Percentiles rank a stretch among this genome's conserved stretches.
phyloP scores from a whole-genome alignment of 2,329 filamentous ascomycete species.

The Sporothrix luriei region DNA sequence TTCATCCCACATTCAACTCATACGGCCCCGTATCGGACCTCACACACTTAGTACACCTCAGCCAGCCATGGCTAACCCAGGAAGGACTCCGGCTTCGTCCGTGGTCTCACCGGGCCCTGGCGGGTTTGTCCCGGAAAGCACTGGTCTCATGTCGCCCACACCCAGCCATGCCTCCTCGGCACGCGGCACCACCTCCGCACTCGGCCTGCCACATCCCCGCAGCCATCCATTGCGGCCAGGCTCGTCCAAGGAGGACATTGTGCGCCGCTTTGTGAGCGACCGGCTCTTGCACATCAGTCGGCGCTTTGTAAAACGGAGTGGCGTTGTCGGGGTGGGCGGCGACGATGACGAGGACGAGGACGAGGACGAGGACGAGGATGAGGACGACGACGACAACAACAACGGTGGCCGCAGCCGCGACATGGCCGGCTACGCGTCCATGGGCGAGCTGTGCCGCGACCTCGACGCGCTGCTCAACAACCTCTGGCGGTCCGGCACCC shows the following conservation, averaged over 20 bases:
- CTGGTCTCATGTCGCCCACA: constrained; percentile 56
- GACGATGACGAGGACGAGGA: constrained; percentile 41
- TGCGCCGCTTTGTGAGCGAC: constrained; percentile 60
- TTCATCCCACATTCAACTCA: not conserved
- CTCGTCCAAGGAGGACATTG: constrained; percentile 62
- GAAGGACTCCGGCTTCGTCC: not conserved
- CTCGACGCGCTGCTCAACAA: constrained; percentile 75
- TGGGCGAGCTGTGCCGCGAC: constrained; percentile 72
- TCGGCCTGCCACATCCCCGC: constrained; percentile 59
- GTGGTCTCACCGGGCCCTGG: constrained; percentile 44
- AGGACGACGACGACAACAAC: too few relatives aligned
- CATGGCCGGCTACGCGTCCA: constrained; percentile 56
- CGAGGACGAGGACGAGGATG: constrained; percentile 10
- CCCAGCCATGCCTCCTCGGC: constrained; percentile 41
- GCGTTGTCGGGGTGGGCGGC: constrained; percentile 50
- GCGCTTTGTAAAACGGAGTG: constrained; percentile 63
- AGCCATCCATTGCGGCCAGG: constrained; percentile 56
- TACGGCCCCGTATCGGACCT: not conserved
- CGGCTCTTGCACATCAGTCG: constrained; percentile 57
- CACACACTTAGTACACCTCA: not conserved
- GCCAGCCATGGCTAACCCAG: constrained; percentile 7
- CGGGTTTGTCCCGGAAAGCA: constrained; percentile 53
- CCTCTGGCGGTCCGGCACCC: constrained; percentile 84
- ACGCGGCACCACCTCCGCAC: constrained; percentile 44
- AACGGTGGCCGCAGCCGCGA: too few relatives aligned